phyloP scores from a whole-genome alignment of 2,329 filamentous ascomycete genomes.

The Ilyonectria destructans region DNA sequence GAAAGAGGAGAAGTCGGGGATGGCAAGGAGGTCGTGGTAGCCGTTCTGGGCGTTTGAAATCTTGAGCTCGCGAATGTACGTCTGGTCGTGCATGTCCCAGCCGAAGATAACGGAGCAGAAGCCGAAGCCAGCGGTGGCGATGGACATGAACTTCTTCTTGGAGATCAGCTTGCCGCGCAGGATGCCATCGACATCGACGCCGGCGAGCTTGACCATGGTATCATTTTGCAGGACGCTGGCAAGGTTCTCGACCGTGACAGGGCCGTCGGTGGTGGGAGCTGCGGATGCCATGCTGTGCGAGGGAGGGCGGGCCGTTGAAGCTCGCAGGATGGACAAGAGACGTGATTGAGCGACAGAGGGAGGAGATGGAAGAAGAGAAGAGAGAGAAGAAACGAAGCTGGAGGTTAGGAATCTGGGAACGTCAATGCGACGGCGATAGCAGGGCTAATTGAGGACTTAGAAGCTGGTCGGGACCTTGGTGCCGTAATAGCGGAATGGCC shows the following conservation, averaged over 20 bases:
- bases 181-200: conserved; percentile 89
- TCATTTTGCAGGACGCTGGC: conserved; percentile 79
- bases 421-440: conserved; percentile 12
- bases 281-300: conserved; percentile 48
- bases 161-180: conserved; percentile 92
- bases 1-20: conserved; percentile 84
- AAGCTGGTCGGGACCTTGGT: conserved; percentile 24
- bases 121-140: conserved; percentile 86
- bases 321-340: not conserved
- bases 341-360: conserved; percentile 6
- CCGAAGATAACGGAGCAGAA: conserved; percentile 97
- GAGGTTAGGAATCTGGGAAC: not conserved
- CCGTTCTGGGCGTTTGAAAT: conserved; percentile 94
- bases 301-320: conserved; percentile 24
- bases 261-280: conserved; percentile 33
- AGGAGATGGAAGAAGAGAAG: conserved; percentile 11
- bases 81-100: conserved; percentile 97
- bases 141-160: conserved; percentile 92
- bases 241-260: conserved; percentile 76
- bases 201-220: conserved; percentile 87
- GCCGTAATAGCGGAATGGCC: conserved; percentile 19
- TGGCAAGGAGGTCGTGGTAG: conserved; percentile 87
- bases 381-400: not conserved
- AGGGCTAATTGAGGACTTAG: conserved; percentile 24
- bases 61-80: conserved; percentile 87